Percentiles rank a stretch among this genome's conserved stretches.
Conservation (phyloP, 345 rosid genomes). For the Populus davidiana region DNA sequence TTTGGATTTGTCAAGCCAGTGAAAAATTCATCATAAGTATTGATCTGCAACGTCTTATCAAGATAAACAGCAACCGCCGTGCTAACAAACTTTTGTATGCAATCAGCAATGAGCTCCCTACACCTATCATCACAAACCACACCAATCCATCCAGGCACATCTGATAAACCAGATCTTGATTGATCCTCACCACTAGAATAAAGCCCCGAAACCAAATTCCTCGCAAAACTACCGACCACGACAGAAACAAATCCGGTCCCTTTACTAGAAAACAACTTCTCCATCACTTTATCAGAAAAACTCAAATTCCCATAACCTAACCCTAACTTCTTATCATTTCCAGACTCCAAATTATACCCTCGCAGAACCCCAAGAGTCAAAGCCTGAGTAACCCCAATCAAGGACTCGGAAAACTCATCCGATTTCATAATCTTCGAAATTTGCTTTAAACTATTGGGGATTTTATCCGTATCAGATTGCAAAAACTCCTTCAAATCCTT, state of each 20-base stretch:
- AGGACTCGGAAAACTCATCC: slow-evolving; percentile 53
- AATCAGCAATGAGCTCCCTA: slow-evolving; percentile 69
- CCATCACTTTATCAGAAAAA: slow-evolving; percentile 58
- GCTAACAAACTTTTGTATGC: slow-evolving; percentile 78
- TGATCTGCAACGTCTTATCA: slow-evolving; percentile 83
- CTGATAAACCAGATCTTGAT: slow-evolving; percentile 26
- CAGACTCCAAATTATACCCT: slow-evolving; percentile 45
- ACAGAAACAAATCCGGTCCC: slow-evolving; percentile 85
- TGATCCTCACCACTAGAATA: slow-evolving; percentile 37
- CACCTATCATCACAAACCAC: slow-evolving; percentile 51
- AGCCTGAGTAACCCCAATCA: slow-evolving; percentile 59
- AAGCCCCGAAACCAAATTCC: slow-evolving; percentile 82
- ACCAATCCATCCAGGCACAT: slow-evolving; percentile 54
- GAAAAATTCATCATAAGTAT: slow-evolving; percentile 74
- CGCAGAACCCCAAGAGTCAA: slow-evolving; percentile 58
- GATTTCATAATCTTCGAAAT: slow-evolving; percentile 71
- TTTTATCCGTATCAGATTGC: slow-evolving; percentile 65
- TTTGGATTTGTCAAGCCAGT: slow-evolving; percentile 82
- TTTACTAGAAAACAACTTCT: slow-evolving; percentile 58
- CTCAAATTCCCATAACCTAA: slow-evolving; percentile 23
- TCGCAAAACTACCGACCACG: slow-evolving; percentile 87
- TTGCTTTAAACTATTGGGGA: slow-evolving; percentile 86
- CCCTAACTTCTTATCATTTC: slow-evolving; percentile 11
- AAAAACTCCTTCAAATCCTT: slow-evolving; percentile 68
- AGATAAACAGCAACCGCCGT: slow-evolving; percentile 76